Percentiles rank a stretch among this genome's conserved stretches.
Conservation (phyloP, 2,329 filamentous ascomycete species). For the Fusarium xyrophilum region DNA sequence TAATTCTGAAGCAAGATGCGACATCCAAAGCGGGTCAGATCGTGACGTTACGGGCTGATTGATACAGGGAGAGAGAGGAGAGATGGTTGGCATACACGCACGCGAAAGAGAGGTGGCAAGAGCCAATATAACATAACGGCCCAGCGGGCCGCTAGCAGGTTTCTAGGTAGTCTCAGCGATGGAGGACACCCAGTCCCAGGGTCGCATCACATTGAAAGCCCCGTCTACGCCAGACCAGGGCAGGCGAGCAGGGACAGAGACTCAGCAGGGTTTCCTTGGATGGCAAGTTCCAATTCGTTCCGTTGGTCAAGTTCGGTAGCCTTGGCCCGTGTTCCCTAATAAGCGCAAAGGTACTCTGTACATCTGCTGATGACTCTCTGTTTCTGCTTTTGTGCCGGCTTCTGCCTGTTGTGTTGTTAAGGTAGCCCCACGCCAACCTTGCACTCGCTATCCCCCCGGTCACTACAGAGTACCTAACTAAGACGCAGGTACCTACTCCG, state of each 20-base stretch:
- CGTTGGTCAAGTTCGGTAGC: not conserved
- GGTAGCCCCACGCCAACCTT: constrained; percentile 14
- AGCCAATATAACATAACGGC: constrained; percentile 35
- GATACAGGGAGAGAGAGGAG: constrained; percentile 26
- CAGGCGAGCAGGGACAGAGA: constrained; percentile 1
- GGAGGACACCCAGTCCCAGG: constrained; percentile 20
- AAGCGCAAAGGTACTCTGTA: constrained; percentile 8
- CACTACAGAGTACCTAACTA: too few relatives aligned
- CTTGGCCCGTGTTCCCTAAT: constrained; percentile 22
- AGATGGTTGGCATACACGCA: constrained; percentile 21
- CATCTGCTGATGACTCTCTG: not conserved
- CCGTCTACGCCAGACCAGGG: constrained; percentile 11
- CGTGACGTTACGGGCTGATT: constrained; percentile 13
- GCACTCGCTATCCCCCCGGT: constrained; percentile 12
- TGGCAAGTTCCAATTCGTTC: constrained; percentile 14
- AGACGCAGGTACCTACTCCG: constrained; percentile 34
- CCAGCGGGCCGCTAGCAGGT: constrained; percentile 27
- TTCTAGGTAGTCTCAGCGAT: constrained; percentile 34
- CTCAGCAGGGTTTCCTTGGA: constrained; percentile 23
- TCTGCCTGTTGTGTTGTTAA: constrained; percentile 18
- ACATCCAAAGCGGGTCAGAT: not conserved
- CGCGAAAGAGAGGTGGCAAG: constrained; percentile 27
- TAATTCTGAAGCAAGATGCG: not conserved
- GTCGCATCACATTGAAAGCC: constrained; percentile 13
- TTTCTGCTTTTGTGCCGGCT: not conserved